Evolutionary conservation across 2,329 filamentous ascomycete species (phyloP), one percentile per base, ranked within the genome.

Genomic region (Helicocarpus griseus): DNA sequence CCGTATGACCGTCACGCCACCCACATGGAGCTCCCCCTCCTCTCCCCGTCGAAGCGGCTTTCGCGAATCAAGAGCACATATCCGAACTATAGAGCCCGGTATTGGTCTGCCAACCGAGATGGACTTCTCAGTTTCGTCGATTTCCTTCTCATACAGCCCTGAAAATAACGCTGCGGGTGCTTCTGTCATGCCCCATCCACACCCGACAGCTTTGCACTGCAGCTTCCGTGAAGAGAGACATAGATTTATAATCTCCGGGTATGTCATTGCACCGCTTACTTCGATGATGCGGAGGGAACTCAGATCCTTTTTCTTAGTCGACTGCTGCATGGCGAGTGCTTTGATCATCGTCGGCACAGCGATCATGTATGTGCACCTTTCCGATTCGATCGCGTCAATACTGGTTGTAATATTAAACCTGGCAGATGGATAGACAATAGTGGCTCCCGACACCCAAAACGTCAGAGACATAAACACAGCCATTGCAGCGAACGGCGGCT

Each of bases 141-240:
- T 7, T 69, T 2, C 69, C 69, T 54, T 76, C 73, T 21, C 70
- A 74, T 73, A 76, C 73, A 1, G 73, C 72, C 55, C 28, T 61
- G 17, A 64, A 51, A 6, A 58, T 55, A 17, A 56, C 53, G 7
- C 56, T 45, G 49, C 65, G 63, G 35, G 60, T 56, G 33, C 69
- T 65, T 35, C 67, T 61, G 38, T 71, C 68, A 50, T 70, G 68
- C 53, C 53, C 41, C 41, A 45, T 26, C 21, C 28, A 26, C 22
- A 22, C 5, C n/a, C 28, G 3, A 26, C 21, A 45, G n/a, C 26
- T 45, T 24, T 45, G 21, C 22, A 22, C n/a, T 28, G 21, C 4
- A 45, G 1, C 5, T n/a, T 22, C 8, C 26, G 1, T 35, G 31
- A 14, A 14, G 31, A 35, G 6, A 22, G n/a, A 1, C 41, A 45